Conservation (phyloP, 192 early-diverging fungal species). For the Entomortierella chlamydospora region DNA sequence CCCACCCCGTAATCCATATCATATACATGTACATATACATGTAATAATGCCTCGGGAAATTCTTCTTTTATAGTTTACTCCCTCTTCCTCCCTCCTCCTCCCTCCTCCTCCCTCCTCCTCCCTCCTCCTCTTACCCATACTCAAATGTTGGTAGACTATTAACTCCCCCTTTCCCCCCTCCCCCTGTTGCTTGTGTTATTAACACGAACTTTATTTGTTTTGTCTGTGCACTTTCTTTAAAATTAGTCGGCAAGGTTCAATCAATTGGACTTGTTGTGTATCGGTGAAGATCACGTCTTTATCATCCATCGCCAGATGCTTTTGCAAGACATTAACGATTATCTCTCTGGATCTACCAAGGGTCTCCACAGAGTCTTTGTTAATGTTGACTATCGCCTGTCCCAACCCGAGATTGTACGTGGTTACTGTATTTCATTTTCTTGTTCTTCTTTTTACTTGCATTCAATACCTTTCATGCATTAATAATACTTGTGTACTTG, state of each 20-base stretch:
- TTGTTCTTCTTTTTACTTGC: not conserved
- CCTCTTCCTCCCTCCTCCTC: too few species aligned
- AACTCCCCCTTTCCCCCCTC: too few species aligned
- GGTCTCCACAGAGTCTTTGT: slow-evolving; percentile 48
- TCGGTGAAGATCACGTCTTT: slow-evolving; percentile 50
- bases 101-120: not conserved
- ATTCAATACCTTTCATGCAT: not conserved
- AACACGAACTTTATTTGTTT: not conserved
- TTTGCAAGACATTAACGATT: slow-evolving; percentile 38
- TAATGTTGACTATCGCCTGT: slow-evolving; percentile 46
- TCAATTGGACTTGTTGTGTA: slow-evolving; percentile 38
- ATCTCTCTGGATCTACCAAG: slow-evolving; percentile 18
- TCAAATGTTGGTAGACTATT: too few species aligned
- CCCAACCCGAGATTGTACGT: slow-evolving; percentile 46
- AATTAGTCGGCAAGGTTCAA: slow-evolving; percentile 39
- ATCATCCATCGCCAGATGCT: slow-evolving; percentile 40
- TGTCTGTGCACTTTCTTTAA: not conserved
- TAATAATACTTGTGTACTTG: not conserved
- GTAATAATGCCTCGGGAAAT: not conserved
- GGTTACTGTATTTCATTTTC: not conserved
- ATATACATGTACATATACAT: too few species aligned
- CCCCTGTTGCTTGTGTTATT: too few species aligned
- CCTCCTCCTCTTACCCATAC: not conserved
- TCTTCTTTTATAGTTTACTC: too few species aligned
- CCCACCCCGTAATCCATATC: too few species aligned